These are phyloP conservation scores for Pharus latifolius DNA, from an alignment of 176 grass and related monocot species.

Conservation along the genomic window DNA sequence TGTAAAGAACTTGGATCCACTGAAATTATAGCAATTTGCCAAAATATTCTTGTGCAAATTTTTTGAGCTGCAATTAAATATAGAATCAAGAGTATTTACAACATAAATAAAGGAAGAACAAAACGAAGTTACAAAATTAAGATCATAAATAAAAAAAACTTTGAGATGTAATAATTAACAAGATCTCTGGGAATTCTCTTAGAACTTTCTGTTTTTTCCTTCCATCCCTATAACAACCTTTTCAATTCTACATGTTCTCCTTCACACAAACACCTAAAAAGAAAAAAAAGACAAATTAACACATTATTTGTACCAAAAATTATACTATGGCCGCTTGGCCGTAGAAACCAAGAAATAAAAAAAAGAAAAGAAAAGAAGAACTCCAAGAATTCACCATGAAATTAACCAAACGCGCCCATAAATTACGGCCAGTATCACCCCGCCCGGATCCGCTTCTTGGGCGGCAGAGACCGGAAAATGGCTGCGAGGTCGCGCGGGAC, in stretches of 20 bases:
- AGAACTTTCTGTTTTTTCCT: not conserved
- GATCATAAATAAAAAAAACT: not conserved
- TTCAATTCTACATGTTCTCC: constrained; percentile 35
- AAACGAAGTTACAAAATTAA: too few species aligned
- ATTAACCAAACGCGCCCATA: not conserved
- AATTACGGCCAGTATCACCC: not conserved
- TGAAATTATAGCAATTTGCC: not conserved
- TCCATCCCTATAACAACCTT: not conserved
- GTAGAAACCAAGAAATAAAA: constrained; percentile 7
- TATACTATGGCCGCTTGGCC: constrained; percentile 20
- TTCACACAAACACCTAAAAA: constrained; percentile 8
- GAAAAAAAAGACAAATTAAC: not conserved
- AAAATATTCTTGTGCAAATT: not conserved
- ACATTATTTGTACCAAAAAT: constrained; percentile 37
- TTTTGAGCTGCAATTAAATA: not conserved
- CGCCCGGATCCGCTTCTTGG: constrained; percentile 54
- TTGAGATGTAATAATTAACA: constrained; percentile 7
- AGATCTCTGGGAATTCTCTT: constrained; percentile 31
- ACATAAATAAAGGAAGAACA: not conserved
- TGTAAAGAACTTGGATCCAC: not conserved
- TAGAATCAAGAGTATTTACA: not conserved
- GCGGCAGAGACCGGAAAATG: constrained; percentile 40
- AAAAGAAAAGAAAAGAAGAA: not conserved
- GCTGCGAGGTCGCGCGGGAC: constrained; percentile 49
- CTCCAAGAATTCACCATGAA: constrained; percentile 5